phyloP scores from a whole-genome alignment of 169 alveolate genomes.

The Besnoitia besnoiti region DNA sequence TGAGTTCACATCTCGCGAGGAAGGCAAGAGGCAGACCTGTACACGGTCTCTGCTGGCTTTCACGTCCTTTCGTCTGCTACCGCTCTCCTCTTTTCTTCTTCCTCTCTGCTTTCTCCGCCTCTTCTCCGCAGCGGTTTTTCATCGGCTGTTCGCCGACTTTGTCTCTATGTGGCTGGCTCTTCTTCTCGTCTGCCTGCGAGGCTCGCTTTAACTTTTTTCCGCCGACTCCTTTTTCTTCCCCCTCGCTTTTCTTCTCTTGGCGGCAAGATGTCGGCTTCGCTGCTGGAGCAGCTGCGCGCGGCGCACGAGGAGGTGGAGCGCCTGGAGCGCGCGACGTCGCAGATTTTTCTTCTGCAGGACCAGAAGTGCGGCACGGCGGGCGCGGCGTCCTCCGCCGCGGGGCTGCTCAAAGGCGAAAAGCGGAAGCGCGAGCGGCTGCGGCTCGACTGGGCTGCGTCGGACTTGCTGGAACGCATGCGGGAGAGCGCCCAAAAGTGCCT shows the following conservation, averaged over 20 bases:
- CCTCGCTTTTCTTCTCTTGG: neutral
- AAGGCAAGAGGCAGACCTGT: too few species aligned
- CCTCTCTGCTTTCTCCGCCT: neutral
- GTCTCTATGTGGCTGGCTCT: neutral
- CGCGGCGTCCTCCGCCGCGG: neutral
- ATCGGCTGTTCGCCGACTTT: neutral
- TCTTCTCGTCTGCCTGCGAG: neutral
- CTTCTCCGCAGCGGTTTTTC: neutral
- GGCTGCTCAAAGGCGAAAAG: slow-evolving; percentile 6
- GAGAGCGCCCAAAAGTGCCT: neutral
- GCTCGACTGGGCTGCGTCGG: slow-evolving; percentile 34
- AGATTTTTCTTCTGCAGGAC: slow-evolving; percentile 43
- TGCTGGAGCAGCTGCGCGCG: slow-evolving; percentile 51
- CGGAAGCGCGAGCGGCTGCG: slow-evolving; percentile 15
- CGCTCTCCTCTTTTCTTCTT: neutral
- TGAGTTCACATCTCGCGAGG: too few species aligned
- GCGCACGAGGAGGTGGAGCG: slow-evolving; percentile 57
- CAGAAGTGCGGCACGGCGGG: neutral
- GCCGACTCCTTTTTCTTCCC: neutral
- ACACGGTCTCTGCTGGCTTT: too few species aligned
- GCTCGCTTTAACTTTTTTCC: neutral
- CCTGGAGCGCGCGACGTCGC: slow-evolving; percentile 38
- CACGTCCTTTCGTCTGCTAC: neutral
- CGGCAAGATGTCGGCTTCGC: slow-evolving; percentile 39
- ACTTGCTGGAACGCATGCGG: slow-evolving; percentile 6